Base-by-base conservation (phyloP, 148 eudicot genomes). In the Rhododendron griersonianum region DNA sequence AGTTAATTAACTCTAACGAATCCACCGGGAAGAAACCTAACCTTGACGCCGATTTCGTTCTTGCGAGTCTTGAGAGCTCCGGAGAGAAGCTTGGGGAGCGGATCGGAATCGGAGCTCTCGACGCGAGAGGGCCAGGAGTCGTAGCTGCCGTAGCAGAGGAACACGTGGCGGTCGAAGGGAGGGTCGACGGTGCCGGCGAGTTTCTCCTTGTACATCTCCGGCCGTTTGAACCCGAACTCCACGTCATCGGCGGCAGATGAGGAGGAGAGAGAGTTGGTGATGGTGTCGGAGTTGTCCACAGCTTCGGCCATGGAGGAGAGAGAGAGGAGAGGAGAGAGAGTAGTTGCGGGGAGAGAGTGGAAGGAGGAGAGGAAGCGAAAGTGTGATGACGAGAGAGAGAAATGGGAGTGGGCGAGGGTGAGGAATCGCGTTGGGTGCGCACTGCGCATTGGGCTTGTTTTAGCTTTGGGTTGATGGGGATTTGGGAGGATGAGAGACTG, bases 61-160 rank as follows among this genome's bases (percentile, higher is more conserved):
- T 91, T 94, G 55, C 96, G 94, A 89, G 92, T 88, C 71, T 89
- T 95, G 51, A 95, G 80, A 51, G 91, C 93, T 7, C 91, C 87
- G 10, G 91, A 76, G 73, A 96, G 90, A 41, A 89, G 89, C 89
- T 92, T 91, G 47, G 96, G 98, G 33, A 96, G 94, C 84, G 89
- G 93, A 94, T 95, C 95, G 25, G 93, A 80, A 8, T 91, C 93
- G 16, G 99, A 94, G 73, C 80, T 83, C 85, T 96, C 98, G 4
- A 96, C 90, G 19, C 85, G 87, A 73, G 96, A 61, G 69, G 98
- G 98, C 98, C 98, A 96, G 25, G 88, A 44, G 1, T 87, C 91
- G 82, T 90, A 87, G 53, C 86, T 79, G 80, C 90, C 90, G 91
- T 93, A 94, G 89, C 95, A 93, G 82, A 96, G 98, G 83, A 96